These are phyloP conservation scores for Iberis pinnata DNA, from an alignment of 345 rosid species.

Conservation along the genomic window DNA sequence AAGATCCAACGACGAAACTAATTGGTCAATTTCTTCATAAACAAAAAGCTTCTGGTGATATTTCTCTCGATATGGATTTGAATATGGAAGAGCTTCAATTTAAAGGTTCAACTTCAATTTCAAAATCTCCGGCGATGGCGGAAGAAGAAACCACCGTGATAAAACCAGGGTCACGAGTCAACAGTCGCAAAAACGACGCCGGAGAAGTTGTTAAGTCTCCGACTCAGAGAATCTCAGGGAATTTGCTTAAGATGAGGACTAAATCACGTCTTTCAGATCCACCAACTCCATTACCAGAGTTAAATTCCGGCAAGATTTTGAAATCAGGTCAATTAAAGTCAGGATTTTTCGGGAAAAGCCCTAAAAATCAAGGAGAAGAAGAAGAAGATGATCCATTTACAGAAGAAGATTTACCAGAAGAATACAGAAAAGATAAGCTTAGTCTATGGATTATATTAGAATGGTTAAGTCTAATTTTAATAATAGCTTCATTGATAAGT, in stretches of 20 bases:
- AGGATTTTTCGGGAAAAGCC: conserved; percentile 28
- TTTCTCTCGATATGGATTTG: conserved; percentile 42
- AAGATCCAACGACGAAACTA: conserved; percentile 39
- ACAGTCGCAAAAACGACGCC: conserved; percentile 14
- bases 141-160: conserved; percentile 2
- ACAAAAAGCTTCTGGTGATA: conserved; percentile 46
- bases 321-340: conserved; percentile 31
- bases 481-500: conserved; percentile 36
- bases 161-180: too few species aligned
- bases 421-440: conserved; percentile 36
- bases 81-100: conserved; percentile 39
- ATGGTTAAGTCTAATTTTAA: conserved; percentile 47
- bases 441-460: conserved; percentile 35
- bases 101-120: conserved; percentile 27
- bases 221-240: conserved; percentile 27
- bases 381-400: conserved; percentile 60
- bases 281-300: conserved; percentile 21
- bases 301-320: conserved; percentile 26
- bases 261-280: conserved; percentile 36
- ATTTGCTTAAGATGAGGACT: conserved; percentile 28
- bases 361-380: conserved; percentile 22
- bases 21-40: conserved; percentile 46
- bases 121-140: conserved; percentile 19
- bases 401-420: conserved; percentile 52
- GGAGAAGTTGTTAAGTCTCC: conserved; percentile 38